phyloP scores from a whole-genome alignment of 176 grass and related monocot genomes.

The Canna indica region DNA sequence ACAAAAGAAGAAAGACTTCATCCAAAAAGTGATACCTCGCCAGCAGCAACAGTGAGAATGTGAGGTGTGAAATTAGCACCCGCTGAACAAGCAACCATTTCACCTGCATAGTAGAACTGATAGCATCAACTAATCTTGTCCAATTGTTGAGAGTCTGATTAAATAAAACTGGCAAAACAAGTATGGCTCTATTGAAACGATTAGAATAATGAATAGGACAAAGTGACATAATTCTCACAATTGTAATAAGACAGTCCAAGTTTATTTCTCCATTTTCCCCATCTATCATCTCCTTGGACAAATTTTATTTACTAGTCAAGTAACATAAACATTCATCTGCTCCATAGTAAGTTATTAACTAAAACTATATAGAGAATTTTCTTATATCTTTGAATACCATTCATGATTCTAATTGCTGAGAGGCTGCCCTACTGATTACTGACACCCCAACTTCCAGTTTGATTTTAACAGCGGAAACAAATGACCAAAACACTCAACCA shows the following conservation, averaged over 20 bases:
- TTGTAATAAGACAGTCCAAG: neutral
- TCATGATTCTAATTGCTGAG: neutral
- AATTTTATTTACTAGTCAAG: neutral
- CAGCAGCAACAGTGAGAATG: constrained; percentile 78
- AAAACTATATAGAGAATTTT: neutral
- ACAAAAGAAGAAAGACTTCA: neutral
- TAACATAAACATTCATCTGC: neutral
- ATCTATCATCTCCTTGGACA: neutral
- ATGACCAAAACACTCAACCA: neutral
- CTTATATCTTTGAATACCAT: neutral
- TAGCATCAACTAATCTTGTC: neutral
- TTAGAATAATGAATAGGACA: neutral
- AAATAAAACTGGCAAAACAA: neutral
- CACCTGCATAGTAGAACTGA: constrained; percentile 27
- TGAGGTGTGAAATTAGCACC: constrained; percentile 93
- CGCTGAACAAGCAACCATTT: constrained; percentile 65
- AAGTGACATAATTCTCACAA: neutral
- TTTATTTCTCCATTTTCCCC: neutral
- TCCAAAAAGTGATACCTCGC: constrained; percentile 54
- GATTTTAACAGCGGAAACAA: neutral
- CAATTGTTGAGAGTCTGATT: neutral
- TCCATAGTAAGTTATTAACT: neutral
- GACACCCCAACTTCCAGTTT: neutral
- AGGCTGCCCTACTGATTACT: neutral
- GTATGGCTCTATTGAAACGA: neutral